Percentiles rank a stretch among this genome's conserved stretches.
phyloP scores from a whole-genome alignment of 192 early-diverging fungal genomes.

The Coemansia sp. region DNA sequence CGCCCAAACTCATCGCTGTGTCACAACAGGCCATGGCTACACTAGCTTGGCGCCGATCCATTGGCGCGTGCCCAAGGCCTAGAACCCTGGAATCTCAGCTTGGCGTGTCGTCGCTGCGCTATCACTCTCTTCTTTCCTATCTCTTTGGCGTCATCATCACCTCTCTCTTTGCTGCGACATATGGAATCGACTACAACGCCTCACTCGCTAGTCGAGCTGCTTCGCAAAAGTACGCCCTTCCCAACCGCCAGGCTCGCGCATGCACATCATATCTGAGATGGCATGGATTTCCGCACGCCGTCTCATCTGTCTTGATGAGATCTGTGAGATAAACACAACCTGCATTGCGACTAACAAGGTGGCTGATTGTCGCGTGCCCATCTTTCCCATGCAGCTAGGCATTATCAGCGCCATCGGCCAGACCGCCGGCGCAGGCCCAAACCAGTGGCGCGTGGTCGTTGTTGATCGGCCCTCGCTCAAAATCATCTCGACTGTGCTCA shows the following conservation, averaged over 20 bases:
- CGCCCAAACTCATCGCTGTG: neutral
- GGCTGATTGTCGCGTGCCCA: neutral
- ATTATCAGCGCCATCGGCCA: constrained; percentile 42
- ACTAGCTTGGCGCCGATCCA: too few species aligned
- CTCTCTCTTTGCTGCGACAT: neutral
- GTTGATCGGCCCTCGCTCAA: constrained; percentile 49
- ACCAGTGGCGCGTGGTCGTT: constrained; percentile 50
- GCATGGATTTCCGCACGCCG: neutral
- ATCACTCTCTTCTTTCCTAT: too few species aligned
- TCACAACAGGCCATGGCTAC: too few species aligned
- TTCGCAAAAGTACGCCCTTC: constrained; percentile 27
- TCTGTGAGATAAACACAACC: neutral
- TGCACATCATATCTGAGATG: constrained; percentile 3
- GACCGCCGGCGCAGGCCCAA: constrained; percentile 17
- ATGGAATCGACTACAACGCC: constrained; percentile 4
- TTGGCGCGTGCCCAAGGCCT: too few species aligned
- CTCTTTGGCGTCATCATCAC: neutral
- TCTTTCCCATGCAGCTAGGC: constrained; percentile 13
- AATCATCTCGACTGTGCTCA: constrained; percentile 45
- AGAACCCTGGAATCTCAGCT: too few species aligned
- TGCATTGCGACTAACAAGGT: neutral
- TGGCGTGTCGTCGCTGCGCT: too few species aligned
- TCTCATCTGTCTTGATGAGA: neutral
- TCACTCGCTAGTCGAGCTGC: constrained; percentile 35
- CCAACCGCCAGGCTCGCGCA: neutral